Base-by-base conservation (phyloP, 2,329 filamentous ascomycete genomes). In the Elsinoe perseae region DNA sequence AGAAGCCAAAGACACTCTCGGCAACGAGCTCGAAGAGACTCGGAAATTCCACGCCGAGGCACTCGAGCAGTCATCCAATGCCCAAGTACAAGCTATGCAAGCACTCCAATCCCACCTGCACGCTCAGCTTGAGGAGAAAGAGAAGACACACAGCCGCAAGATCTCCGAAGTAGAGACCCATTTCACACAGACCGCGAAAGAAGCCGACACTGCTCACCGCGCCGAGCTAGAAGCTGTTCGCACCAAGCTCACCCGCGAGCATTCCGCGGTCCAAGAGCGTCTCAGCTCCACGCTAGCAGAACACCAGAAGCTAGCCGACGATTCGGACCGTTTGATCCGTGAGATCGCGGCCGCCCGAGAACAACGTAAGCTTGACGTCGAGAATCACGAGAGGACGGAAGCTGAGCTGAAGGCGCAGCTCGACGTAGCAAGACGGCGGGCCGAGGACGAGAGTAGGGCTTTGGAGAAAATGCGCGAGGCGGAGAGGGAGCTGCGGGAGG, bases 301-400 rank as follows among this genome's bases (percentile, higher is more conserved):
- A 2, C 40, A 56, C 28, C 53, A 56, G 40, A 30, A 32, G 20
- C 20, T 56, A 16, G 38, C 53, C 16, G 42, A 48, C 18, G 53
- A 56, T 34, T 44, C 36, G 1, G 53, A 56, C 18, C 36, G 53
- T 14, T 21, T 56, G 23, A 25, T 44, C 20, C 23, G 20, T 14
- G 53, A 56, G 28, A 56, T 56, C 14, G 18, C 40, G 14, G 40
- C 38, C 21, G 12, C 43, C 4, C 38, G 40, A 56, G 53, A 56
- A 46, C 53, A 56, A 56, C 53, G 53, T 56, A 56, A 56, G 53
- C 53, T 27, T 30, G 53, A 56, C 27, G 53, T 36, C 54, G 50
- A 56, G 28, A 40, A n/a, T 32, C 52, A 40, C 16, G 43, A 52
- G 52, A 53, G 18, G 25, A 44, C 32, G 56, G 56, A 60, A 48